Evolutionary conservation across 352 stramenopile species (phyloP), one percentile per base, ranked within the genome.

Genomic region (Pythium dissotocum): DNA sequence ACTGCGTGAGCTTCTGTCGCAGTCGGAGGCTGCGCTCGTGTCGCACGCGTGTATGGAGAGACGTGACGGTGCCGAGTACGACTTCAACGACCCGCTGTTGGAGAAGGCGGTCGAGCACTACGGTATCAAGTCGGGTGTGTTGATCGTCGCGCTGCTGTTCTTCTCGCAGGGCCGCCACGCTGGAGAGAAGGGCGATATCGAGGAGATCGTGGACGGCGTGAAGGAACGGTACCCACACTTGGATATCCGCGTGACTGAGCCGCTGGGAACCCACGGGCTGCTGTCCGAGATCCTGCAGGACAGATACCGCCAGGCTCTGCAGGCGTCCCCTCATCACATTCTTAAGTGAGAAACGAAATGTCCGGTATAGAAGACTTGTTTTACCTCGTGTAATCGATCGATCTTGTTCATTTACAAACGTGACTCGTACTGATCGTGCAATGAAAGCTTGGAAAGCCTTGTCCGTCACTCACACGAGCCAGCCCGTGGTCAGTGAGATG

Each of bases 71-170:
- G 9, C 71, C 0, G 76, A 87, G 52, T 94, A 84, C 65, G 87
- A 92, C 61, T 96, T 93, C 40, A 94, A 94, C 59, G 85, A 94
- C 30, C 88, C 88, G 10, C 69, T 94, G n/a, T 65, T 96, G 9
- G 71, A 70, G 12, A 71, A 80, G n/a, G 83, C 85, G 6, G 69
- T 93, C 18, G 78, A 89, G 1, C 69, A 83, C 64, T 91, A 92
- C 69, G 70, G 70, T 6, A 83, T 94, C 56, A 76, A 69, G 3
- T 79, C 77, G 8, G 82, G 83, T 2, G 71, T 89, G 7, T 75
- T 96, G 8, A 74, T 96, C 6, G 65, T 92, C 21, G 81, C 87
- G 24, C 78, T 93, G 33, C 70, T 92, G 57, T 95, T 96, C 70
- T 76, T 95, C 33, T 92, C 87, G 0, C 82, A 89, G 33, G 88